phyloP scores from a whole-genome alignment of 192 early-diverging fungal genomes.

The Dissophora ornata region DNA sequence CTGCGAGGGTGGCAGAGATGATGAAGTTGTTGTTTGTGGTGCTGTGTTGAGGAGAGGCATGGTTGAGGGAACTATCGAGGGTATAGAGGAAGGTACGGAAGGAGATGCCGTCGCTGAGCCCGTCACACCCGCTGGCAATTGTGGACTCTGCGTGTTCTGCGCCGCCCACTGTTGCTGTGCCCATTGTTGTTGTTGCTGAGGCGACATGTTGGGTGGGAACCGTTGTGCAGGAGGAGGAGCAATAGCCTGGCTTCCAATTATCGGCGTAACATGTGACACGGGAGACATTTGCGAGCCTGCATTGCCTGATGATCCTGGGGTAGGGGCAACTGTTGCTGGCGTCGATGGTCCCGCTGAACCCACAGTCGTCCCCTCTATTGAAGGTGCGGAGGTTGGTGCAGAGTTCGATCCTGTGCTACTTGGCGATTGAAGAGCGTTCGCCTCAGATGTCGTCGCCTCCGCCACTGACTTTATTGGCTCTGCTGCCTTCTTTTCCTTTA shows the following conservation, averaged over 20 bases:
- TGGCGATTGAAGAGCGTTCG: not conserved
- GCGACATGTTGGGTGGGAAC: slow-evolving; percentile 13
- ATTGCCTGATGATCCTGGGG: not conserved
- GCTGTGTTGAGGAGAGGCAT: not conserved
- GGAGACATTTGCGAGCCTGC: slow-evolving; percentile 8
- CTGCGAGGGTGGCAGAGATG: slow-evolving; percentile 1
- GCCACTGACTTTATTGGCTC: not conserved
- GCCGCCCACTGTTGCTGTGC: slow-evolving; percentile 10
- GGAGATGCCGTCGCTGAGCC: not conserved
- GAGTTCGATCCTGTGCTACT: not conserved
- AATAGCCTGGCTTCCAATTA: slow-evolving; percentile 18
- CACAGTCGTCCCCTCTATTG: not conserved
- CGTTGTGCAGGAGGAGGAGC: slow-evolving; percentile 8
- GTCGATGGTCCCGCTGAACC: slow-evolving; percentile 4
- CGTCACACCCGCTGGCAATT: not conserved
- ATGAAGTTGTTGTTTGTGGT: not conserved
- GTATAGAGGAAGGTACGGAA: slow-evolving; percentile 15
- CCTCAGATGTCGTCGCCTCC: slow-evolving; percentile 3
- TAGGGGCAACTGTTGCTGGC: not conserved
- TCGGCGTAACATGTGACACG: slow-evolving; percentile 13
- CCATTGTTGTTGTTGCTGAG: slow-evolving; percentile 31
- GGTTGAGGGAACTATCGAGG: slow-evolving; percentile 10
- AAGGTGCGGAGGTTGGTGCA: not conserved
- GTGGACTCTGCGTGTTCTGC: not conserved
- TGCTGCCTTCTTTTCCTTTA: slow-evolving; percentile 12